Evolutionary conservation across 1,284 basidiomycete species (phyloP).

Genomic region (Schizopora paradoxa): DNA sequence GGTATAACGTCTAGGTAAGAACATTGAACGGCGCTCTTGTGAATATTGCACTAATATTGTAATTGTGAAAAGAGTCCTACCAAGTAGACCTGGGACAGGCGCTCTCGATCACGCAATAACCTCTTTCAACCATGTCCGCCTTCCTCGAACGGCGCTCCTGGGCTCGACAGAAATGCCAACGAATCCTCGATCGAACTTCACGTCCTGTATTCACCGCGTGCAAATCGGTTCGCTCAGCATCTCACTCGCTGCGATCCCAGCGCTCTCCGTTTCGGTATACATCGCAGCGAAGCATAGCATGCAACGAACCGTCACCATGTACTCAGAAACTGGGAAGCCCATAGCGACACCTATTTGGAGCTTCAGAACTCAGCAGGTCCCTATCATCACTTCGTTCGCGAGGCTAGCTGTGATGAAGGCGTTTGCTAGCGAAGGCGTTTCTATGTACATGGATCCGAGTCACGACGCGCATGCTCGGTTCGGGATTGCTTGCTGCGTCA

Average conservation of each 20-base stretch:
- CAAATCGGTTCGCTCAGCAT: conserved; percentile 35
- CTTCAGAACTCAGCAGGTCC: conserved; percentile 44
- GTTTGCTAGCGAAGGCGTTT: conserved; percentile 26
- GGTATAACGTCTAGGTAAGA: conserved; percentile 29
- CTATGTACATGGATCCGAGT: conserved; percentile 27
- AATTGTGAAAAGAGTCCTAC: conserved; percentile 28
- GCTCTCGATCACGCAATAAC: conserved; percentile 38
- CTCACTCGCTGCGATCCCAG: conserved; percentile 29
- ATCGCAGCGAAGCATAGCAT: conserved; percentile 37
- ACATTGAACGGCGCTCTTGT: not conserved
- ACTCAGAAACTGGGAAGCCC: conserved; percentile 18
- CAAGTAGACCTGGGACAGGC: conserved; percentile 29
- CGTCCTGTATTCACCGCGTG: conserved; percentile 33
- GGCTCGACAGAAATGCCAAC: conserved; percentile 27
- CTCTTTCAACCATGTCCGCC: conserved; percentile 33
- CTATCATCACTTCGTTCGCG: conserved; percentile 36
- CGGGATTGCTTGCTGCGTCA: conserved; percentile 18
- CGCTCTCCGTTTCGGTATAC: conserved; percentile 22
- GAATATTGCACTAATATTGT: too few relatives aligned
- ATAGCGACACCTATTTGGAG: conserved; percentile 38
- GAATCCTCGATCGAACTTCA: conserved; percentile 28
- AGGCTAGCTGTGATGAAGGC: conserved; percentile 37
- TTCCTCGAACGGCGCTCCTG: conserved; percentile 33
- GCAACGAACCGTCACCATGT: conserved; percentile 31
- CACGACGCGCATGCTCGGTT: conserved; percentile 30